These are phyloP conservation scores for Nothopassalora personata DNA, from an alignment of 2,329 filamentous ascomycete genomes.

Conservation along the genomic window DNA sequence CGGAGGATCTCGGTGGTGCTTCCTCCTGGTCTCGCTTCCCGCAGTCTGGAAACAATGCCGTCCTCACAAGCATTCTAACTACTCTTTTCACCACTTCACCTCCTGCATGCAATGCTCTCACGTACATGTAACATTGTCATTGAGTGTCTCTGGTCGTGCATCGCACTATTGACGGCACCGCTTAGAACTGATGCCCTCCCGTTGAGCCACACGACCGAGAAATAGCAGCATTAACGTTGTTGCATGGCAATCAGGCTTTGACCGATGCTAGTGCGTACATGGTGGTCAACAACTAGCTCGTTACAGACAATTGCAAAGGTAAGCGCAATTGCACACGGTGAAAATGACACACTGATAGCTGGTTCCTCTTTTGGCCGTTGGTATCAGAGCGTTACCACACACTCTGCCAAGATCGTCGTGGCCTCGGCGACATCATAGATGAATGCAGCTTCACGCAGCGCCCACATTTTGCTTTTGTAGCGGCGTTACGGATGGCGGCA, in stretches of 20 bases:
- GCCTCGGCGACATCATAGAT: background rate
- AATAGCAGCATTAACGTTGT: background rate
- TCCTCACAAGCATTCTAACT: background rate
- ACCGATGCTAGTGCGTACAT: background rate
- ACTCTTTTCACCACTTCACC: background rate
- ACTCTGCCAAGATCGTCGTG: background rate
- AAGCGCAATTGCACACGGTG: background rate
- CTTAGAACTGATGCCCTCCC: too few relatives aligned
- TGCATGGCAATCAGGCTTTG: background rate
- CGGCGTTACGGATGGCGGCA: background rate
- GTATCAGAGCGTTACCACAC: background rate
- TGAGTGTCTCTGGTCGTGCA: too few relatives aligned
- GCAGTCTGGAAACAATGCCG: background rate
- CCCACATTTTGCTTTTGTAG: background rate
- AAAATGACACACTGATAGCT: background rate
- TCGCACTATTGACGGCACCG: too few relatives aligned
- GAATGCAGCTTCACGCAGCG: background rate
- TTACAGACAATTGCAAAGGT: background rate
- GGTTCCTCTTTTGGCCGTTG: background rate
- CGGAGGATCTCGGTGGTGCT: background rate
- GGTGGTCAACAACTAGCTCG: background rate
- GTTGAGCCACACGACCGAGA: background rate
- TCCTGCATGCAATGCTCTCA: background rate
- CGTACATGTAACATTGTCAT: too few relatives aligned
- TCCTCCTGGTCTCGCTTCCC: background rate